Base-by-base conservation (phyloP, 2,329 filamentous ascomycete genomes). In the Botrytis squamosa region DNA sequence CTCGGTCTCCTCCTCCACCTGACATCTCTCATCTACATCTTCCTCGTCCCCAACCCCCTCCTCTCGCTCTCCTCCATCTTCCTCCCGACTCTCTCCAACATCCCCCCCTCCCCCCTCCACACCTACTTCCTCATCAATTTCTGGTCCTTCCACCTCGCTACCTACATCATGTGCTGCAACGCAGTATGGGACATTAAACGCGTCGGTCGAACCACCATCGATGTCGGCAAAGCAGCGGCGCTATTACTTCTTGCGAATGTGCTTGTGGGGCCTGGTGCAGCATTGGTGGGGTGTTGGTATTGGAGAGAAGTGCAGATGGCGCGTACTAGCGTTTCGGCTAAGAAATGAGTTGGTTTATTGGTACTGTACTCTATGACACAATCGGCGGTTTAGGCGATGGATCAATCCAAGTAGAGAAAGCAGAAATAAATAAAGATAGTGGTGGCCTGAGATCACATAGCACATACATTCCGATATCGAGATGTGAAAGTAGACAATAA, bases 291-390 rank as follows among this genome's bases (percentile, higher is more conserved):
- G 0, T 72, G 70, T 59, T 72, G 70, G 70, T 72, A 68, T 9
- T 68, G 70, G 63, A 46, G 40, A 29, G 63, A 72, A 55, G 25
- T 38, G 46, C 62, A 65, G 36, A 72, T 72, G 70, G n/a, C 70
- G 12, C 70, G 52, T 12, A 60, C 70, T 6, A 72, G 29, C 25
- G 49, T 68, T 36, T 4, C 49, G 38, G 66, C 36, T 9, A 68
- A 33, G 10, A 57, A 57, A 38, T 57, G 22, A 68, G 25, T 8
- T 29, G 4, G 25, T 12, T 14, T 12, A 14, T 14, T 40, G 25
- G 33, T 18, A 44, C 9, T 40, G 38, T 40, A 12, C 33, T 33
- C 33, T 33, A 33, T 22, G 36, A 40, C 25, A 33, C 40, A 55
- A 25, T 29, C 20, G 18, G 7, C 25, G 55, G 14, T 20, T 67